Evolutionary conservation across 768 basidiomycete genomes (phyloP).

Genomic region (Auriculariales sp.): DNA sequence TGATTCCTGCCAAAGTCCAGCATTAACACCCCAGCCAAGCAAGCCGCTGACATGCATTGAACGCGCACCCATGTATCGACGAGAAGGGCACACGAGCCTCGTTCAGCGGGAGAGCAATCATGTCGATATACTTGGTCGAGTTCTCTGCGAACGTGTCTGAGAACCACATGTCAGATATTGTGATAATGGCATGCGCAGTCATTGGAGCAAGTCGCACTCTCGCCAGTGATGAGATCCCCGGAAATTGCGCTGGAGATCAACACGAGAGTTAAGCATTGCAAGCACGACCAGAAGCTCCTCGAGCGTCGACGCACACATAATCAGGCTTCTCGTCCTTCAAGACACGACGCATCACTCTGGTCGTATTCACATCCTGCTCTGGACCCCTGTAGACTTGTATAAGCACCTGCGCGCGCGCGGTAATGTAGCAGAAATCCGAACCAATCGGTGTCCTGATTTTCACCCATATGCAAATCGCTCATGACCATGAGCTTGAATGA

Average conservation of each 20-base stretch:
- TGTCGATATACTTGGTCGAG: slow-evolving; percentile 48
- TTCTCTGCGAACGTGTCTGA: slow-evolving; percentile 50
- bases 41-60: background rate
- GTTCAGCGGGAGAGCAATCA: slow-evolving; percentile 47
- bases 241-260: slow-evolving; percentile 40
- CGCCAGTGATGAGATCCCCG: slow-evolving; percentile 62
- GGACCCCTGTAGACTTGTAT: slow-evolving; percentile 26
- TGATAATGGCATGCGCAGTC: background rate
- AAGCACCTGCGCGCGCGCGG: background rate
- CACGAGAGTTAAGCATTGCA: background rate
- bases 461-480: slow-evolving; percentile 64
- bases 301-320: slow-evolving; percentile 39
- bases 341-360: slow-evolving; percentile 39
- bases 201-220: slow-evolving; percentile 25
- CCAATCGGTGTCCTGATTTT: slow-evolving; percentile 57
- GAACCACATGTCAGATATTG: background rate
- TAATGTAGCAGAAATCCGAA: no score
- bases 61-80: slow-evolving; percentile 50
- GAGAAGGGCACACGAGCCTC: slow-evolving; percentile 46
- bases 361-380: slow-evolving; percentile 50
- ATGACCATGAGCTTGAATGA: slow-evolving; percentile 62
- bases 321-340: slow-evolving; percentile 47
- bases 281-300: background rate
- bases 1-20: slow-evolving; percentile 39
- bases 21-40: background rate